These are phyloP conservation scores for Lycium barbarum DNA, from an alignment of 257 asterid species.

Conservation along the genomic window DNA sequence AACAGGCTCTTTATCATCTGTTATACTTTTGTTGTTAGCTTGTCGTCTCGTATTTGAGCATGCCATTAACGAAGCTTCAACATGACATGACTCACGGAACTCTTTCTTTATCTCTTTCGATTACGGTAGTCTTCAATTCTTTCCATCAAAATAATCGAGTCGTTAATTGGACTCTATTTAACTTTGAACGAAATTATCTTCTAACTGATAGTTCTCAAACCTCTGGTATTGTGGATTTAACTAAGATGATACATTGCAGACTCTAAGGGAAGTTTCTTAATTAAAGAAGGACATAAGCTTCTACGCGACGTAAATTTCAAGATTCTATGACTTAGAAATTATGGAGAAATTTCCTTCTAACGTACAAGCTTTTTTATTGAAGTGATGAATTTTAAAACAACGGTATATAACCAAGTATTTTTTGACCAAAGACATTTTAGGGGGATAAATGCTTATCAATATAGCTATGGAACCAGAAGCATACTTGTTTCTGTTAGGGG, in stretches of 20 bases:
- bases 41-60: no score
- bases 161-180: not conserved
- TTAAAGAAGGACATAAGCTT: not conserved
- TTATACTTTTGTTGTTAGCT: no score
- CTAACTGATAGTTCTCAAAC: not conserved
- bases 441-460: not conserved
- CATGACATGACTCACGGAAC: no score
- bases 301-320: not conserved
- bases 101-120: no score
- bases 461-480: no score
- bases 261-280: conserved; percentile 12
- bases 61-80: no score
- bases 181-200: not conserved
- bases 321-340: not conserved
- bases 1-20: no score
- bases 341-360: conserved; percentile 19
- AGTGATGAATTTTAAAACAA: not conserved
- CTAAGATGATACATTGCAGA: not conserved
- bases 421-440: not conserved
- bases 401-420: not conserved
- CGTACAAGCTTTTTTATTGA: not conserved
- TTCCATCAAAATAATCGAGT: not conserved
- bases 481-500: no score
- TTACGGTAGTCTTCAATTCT: not conserved
- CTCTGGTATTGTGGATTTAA: not conserved